Evolutionary conservation across 805 yeast genomes (phyloP), one percentile per base, ranked within the genome.

Genomic region (Spathaspora boniae): DNA sequence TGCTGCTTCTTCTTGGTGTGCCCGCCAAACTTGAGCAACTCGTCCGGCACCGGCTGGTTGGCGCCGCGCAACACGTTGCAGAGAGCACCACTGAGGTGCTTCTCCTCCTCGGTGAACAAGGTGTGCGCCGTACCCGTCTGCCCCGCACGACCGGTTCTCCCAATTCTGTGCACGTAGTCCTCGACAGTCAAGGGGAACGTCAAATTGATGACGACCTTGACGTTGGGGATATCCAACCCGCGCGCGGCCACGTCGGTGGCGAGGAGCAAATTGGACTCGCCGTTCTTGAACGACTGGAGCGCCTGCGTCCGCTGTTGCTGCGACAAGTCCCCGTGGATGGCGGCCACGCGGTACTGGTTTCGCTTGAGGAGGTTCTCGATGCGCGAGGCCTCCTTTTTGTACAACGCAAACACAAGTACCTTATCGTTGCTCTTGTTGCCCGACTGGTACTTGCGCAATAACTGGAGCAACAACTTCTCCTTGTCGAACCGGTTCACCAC

Each of bases 201-300:
- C 59, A 91, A 72, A 60, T 91, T 91, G 59, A 91, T 87, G 26
- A 91, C 98, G 14, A 87, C 85, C 62, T 89, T 91, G 43, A 93
- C 98, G 49, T 94, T 87, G 34, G 98, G 98, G 51, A 93, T 93
- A 62, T 93, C 99, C 47, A 93, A 73, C 45, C 98, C 98, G 71
- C 98, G 78, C 26, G 97, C 97, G 34, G 97, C 97, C 40, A 89
- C 99, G 66, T 93, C 99, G 2, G 99, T 93, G 20, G 99, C 99
- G 48, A 93, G 73, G 61, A 93, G 65, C 29, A 93, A 65, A 48
- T 74, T 80, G 36, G 82, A 73, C 33, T 71, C 72, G 20, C 98
- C 98, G 23, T 72, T 60, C 62, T 93, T 93, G 72, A 93, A 93
- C 43, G 79, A 78, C 24, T 80, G 82, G 44, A 93, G 70, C 6